A percentile compares a stretch with the other conserved stretches of the same genome.
These are phyloP conservation scores for Suhomyces wounanorum DNA, from an alignment of 1,139 yeast genomes.

Conservation along the genomic window DNA sequence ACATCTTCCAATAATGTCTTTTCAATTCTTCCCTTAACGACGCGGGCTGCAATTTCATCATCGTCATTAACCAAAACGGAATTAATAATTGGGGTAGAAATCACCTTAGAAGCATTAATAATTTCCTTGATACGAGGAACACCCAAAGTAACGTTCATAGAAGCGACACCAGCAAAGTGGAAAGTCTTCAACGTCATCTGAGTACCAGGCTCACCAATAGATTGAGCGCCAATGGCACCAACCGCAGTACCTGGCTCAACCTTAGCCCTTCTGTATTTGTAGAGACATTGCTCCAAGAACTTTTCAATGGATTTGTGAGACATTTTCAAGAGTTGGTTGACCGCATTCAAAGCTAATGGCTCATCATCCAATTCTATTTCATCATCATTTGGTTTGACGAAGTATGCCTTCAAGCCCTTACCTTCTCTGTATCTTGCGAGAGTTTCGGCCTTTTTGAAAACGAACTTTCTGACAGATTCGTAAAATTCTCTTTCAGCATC, in stretches of 20 bases:
- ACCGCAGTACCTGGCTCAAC: constrained; percentile 99
- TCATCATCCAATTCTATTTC: constrained; percentile 52
- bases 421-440: constrained; percentile 61
- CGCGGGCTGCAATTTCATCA: constrained; percentile 97
- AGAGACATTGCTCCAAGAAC: constrained; percentile 75
- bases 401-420: constrained; percentile 43
- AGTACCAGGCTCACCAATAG: constrained; percentile 99
- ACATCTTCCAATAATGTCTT: constrained; percentile 87
- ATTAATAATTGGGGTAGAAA: constrained; percentile 95
- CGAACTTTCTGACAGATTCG: constrained; percentile 66
- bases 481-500: constrained; percentile 89
- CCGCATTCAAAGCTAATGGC: constrained; percentile 48
- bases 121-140: constrained; percentile 99
- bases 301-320: constrained; percentile 59
- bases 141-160: constrained; percentile 98
- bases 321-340: constrained; percentile 74
- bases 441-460: constrained; percentile 54
- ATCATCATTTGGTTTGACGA: constrained; percentile 44
- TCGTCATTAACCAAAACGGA: constrained; percentile 90
- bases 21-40: constrained; percentile 96
- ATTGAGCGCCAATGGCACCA: constrained; percentile 98
- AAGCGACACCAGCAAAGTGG: constrained; percentile 99
- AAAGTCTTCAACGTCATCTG: constrained; percentile 98
- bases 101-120: constrained; percentile 92
- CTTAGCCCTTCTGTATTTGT: constrained; percentile 83